Evolutionary conservation across 2,329 filamentous ascomycete species (phyloP).

Genomic region (Hypoxylon sp.): DNA sequence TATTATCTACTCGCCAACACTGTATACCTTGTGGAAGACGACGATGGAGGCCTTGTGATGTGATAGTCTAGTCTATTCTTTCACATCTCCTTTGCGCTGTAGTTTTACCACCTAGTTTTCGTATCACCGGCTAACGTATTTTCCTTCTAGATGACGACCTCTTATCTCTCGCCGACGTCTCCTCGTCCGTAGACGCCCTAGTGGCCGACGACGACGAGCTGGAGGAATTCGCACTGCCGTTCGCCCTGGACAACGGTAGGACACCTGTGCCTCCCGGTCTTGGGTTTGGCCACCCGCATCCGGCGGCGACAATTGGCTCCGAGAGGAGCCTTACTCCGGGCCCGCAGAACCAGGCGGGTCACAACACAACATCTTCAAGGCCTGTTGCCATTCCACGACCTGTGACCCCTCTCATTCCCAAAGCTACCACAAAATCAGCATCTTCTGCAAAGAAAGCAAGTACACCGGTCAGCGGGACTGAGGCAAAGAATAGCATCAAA

Average conservation of each 20-base stretch:
- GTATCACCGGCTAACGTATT: slow-evolving; percentile 52
- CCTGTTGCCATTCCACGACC: slow-evolving; percentile 44
- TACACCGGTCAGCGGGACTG: slow-evolving; percentile 26
- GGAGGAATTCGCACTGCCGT: slow-evolving; percentile 36
- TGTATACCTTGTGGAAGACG: slow-evolving; percentile 63
- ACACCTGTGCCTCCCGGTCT: slow-evolving; percentile 58
- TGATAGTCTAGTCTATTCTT: slow-evolving; percentile 53
- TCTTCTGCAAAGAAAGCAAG: slow-evolving; percentile 34
- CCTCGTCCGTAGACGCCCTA: slow-evolving; percentile 71
- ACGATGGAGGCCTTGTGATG: slow-evolving; percentile 66
- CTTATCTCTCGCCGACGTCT: slow-evolving; percentile 67
- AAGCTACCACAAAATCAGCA: slow-evolving; percentile 42
- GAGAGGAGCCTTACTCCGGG: slow-evolving; percentile 35
- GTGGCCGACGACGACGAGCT: slow-evolving; percentile 64
- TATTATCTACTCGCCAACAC: slow-evolving; percentile 43
- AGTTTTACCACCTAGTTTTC: slow-evolving; percentile 36
- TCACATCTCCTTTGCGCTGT: slow-evolving; percentile 43
- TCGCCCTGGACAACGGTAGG: slow-evolving; percentile 32
- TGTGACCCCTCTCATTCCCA: slow-evolving; percentile 43
- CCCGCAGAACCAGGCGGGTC: slow-evolving; percentile 32
- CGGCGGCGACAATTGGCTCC: slow-evolving; percentile 27
- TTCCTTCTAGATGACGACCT: slow-evolving; percentile 66
- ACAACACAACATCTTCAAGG: slow-evolving; percentile 21
- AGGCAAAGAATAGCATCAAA: slow-evolving; percentile 56
- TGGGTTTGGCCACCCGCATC: slow-evolving; percentile 50